A percentile compares a stretch with the other conserved stretches of the same genome.
Conservation (phyloP, 371 early-diverging fungal genomes). For the Sporodiniella umbellata region DNA sequence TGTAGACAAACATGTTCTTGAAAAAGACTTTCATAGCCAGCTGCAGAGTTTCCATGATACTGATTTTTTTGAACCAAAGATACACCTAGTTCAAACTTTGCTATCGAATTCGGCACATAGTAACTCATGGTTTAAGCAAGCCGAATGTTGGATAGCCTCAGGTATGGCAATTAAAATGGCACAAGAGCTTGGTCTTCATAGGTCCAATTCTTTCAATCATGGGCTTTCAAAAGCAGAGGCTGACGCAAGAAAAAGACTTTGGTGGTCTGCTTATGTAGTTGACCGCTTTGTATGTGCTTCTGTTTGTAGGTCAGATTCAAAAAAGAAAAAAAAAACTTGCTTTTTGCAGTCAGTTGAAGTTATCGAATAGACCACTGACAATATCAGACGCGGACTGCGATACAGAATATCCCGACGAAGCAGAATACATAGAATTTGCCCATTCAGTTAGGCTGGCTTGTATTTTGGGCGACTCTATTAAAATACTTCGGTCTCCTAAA, state of each 20-base stretch:
- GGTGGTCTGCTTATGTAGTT: constrained; percentile 46
- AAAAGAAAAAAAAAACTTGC: too few relatives aligned
- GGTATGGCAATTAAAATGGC: constrained; percentile 48
- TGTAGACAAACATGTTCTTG: constrained; percentile 8
- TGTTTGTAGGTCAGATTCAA: too few relatives aligned
- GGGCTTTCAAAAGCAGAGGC: constrained; percentile 11
- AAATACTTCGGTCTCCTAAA: constrained; percentile 32
- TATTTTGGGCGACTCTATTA: constrained; percentile 34
- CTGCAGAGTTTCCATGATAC: neutral
- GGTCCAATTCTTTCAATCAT: constrained; percentile 27
- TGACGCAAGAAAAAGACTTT: constrained; percentile 31
- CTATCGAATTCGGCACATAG: constrained; percentile 19
- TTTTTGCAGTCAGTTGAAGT: too few relatives aligned
- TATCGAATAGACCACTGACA: constrained; percentile 26
- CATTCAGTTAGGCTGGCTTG: constrained; percentile 25
- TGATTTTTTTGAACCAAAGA: constrained; percentile 29
- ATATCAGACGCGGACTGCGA: constrained; percentile 46
- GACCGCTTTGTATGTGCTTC: constrained; percentile 42
- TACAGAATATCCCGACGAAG: constrained; percentile 23
- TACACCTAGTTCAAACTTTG: constrained; percentile 32
- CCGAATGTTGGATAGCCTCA: constrained; percentile 31
- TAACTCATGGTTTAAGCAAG: constrained; percentile 28
- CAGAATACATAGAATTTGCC: constrained; percentile 15
- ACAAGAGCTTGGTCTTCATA: constrained; percentile 41
- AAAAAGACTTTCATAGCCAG: constrained; percentile 11